These are phyloP conservation scores for Closterium sp. DNA, from an alignment of 139 green algal species.

Conservation along the genomic window DNA sequence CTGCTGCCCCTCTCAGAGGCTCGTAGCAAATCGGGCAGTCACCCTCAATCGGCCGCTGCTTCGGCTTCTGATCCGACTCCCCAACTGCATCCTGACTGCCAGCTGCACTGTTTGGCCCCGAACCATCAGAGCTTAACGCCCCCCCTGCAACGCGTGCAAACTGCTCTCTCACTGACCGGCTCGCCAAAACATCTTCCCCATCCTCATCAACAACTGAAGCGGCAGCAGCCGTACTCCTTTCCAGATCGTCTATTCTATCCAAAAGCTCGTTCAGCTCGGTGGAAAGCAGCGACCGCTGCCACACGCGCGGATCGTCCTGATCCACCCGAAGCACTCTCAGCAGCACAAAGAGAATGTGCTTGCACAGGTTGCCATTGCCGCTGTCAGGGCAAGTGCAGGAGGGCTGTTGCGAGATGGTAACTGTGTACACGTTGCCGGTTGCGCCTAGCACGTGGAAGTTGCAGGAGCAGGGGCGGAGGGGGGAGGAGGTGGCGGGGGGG, in stretches of 20 bases:
- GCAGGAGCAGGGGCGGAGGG: background rate
- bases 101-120: background rate
- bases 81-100: background rate
- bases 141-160: background rate
- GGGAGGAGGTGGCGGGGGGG: background rate
- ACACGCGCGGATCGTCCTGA: constrained; percentile 61
- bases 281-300: constrained; percentile 59
- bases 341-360: constrained; percentile 75
- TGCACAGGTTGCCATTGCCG: constrained; percentile 67
- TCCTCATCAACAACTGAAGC: background rate
- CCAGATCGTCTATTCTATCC: background rate
- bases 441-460: constrained; percentile 16
- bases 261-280: constrained; percentile 51
- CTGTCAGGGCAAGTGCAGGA: constrained; percentile 67
- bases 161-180: background rate
- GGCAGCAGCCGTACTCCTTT: background rate
- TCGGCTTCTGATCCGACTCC: background rate
- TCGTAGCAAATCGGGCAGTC: constrained; percentile 65
- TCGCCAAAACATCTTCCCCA: background rate
- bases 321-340: constrained; percentile 63
- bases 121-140: background rate
- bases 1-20: constrained; percentile 28
- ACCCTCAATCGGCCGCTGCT: constrained; percentile 49
- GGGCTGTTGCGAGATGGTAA: background rate
- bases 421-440: constrained; percentile 35